Conservation (phyloP, 169 alveolate genomes). For the Perkinsus chesapeaki region DNA sequence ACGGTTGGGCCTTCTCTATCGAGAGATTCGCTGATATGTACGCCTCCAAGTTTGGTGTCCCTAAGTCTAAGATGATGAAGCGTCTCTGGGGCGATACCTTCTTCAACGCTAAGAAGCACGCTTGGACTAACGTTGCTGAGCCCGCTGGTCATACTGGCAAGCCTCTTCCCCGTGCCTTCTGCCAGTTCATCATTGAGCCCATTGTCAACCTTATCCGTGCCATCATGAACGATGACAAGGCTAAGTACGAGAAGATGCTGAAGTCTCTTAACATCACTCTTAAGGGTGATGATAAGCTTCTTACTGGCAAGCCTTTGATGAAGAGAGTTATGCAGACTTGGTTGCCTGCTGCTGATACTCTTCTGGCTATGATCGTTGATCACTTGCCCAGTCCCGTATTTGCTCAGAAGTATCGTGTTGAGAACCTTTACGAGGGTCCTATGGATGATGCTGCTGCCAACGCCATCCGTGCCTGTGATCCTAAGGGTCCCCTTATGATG, state of each 20-base stretch:
- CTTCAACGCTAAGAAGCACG: slow-evolving; percentile 89
- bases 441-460: slow-evolving; percentile 95
- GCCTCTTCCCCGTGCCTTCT: slow-evolving; percentile 84
- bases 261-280: slow-evolving; percentile 81
- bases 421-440: slow-evolving; percentile 95
- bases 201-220: slow-evolving; percentile 85
- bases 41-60: slow-evolving; percentile 89
- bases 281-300: slow-evolving; percentile 88
- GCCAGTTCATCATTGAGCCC: slow-evolving; percentile 97
- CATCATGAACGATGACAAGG: slow-evolving; percentile 85
- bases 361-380: slow-evolving; percentile 95
- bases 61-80: slow-evolving; percentile 88
- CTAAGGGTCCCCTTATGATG: slow-evolving; percentile 97
- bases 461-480: slow-evolving; percentile 93
- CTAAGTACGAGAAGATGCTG: slow-evolving; percentile 81
- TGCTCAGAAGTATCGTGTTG: slow-evolving; percentile 97
- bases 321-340: slow-evolving; percentile 97
- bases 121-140: slow-evolving; percentile 80
- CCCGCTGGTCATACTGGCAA: slow-evolving; percentile 51
- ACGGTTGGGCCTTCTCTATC: slow-evolving; percentile 98
- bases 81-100: slow-evolving; percentile 98
- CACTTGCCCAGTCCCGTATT: slow-evolving; percentile 96
- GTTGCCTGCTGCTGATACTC: slow-evolving; percentile 98
- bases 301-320: slow-evolving; percentile 90
- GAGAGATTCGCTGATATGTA: slow-evolving; percentile 92